Evolutionary conservation across 257 asterid genomes (phyloP).

Genomic region (Fraxinus anomala): DNA sequence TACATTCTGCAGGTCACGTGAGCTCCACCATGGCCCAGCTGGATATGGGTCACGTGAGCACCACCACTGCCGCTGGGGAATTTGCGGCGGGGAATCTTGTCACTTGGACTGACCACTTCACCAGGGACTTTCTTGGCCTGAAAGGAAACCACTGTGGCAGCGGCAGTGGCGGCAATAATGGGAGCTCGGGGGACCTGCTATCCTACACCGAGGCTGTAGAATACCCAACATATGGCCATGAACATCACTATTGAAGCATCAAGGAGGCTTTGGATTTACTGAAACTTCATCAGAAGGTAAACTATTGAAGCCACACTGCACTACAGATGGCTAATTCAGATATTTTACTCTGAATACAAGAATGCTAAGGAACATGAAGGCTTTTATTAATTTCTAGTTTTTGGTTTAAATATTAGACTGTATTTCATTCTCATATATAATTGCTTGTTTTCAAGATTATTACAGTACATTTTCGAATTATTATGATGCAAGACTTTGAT

Average conservation of each 20-base stretch:
- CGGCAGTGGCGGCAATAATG: slow-evolving; percentile 10
- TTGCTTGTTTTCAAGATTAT: neutral
- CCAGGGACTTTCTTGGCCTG: slow-evolving; percentile 53
- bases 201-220: slow-evolving; percentile 33
- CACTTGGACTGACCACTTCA: slow-evolving; percentile 41
- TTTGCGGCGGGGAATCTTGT: slow-evolving; percentile 22
- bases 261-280: slow-evolving; percentile 35
- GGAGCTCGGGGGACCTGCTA: slow-evolving; percentile 31
- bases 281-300: slow-evolving; percentile 40
- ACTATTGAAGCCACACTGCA: slow-evolving; percentile 30
- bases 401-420: neutral
- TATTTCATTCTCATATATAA: neutral
- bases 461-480: neutral
- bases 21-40: slow-evolving; percentile 40
- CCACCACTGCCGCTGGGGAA: slow-evolving; percentile 20
- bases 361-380: neutral
- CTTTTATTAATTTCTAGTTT: neutral
- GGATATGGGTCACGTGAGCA: slow-evolving; percentile 29
- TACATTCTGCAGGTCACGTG: slow-evolving; percentile 32
- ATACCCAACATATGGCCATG: slow-evolving; percentile 38
- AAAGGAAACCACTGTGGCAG: slow-evolving; percentile 31
- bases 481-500: slow-evolving; percentile 6
- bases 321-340: neutral
- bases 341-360: neutral
- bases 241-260: slow-evolving; percentile 36